Percentiles rank a stretch among this genome's conserved stretches.
Conservation (phyloP, 495 filamentous ascomycete genomes). For the Penicillium subrubescens region DNA sequence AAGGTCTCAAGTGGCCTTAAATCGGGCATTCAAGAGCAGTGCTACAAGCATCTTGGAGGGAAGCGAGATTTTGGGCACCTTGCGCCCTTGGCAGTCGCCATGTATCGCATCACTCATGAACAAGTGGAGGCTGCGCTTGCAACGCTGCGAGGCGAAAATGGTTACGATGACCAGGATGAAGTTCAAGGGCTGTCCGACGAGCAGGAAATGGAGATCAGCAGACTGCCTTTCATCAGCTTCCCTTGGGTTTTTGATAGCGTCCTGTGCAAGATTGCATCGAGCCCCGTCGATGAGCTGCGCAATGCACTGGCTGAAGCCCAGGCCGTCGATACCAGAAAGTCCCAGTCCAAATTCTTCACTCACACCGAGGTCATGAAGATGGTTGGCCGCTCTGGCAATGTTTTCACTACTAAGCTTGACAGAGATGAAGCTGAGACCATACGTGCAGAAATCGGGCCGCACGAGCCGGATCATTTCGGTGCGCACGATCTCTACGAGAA, state of each 20-base stretch:
- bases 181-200: conserved; percentile 24
- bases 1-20: conserved; percentile 62
- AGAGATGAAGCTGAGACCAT: background rate
- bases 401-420: background rate
- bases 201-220: background rate
- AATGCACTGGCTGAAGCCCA: background rate
- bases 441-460: background rate
- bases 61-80: conserved; percentile 59
- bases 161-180: conserved; percentile 22
- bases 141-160: conserved; percentile 13
- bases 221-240: conserved; percentile 83
- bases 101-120: conserved; percentile 80
- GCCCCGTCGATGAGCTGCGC: background rate
- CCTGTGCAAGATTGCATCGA: conserved; percentile 71
- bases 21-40: conserved; percentile 64
- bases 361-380: conserved; percentile 8
- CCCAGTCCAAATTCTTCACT: conserved; percentile 9
- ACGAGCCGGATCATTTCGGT: background rate
- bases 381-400: background rate
- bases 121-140: conserved; percentile 61
- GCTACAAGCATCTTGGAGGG: conserved; percentile 60
- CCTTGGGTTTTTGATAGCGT: conserved; percentile 84
- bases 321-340: background rate
- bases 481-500: background rate
- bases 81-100: conserved; percentile 76